phyloP scores from a whole-genome alignment of 1,284 basidiomycete species.

The Agaricales sp. region DNA sequence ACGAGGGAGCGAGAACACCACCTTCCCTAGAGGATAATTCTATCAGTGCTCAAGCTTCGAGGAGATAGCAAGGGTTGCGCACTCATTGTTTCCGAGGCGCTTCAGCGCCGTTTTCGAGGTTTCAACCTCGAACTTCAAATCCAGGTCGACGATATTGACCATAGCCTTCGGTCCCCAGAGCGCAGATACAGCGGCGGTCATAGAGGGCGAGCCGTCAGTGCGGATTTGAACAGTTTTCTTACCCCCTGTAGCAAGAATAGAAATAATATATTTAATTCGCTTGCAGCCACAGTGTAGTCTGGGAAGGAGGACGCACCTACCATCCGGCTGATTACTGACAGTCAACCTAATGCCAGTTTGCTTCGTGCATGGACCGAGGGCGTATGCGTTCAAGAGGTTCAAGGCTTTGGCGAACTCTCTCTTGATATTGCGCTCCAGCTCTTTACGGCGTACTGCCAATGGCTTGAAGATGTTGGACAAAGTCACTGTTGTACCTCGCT shows the following conservation, averaged over 20 bases:
- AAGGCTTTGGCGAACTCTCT: slow-evolving; percentile 87
- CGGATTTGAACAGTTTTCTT: slow-evolving; percentile 66
- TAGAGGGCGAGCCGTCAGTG: slow-evolving; percentile 56
- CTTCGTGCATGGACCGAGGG: slow-evolving; percentile 67
- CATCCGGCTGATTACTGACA: slow-evolving; percentile 65
- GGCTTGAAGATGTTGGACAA: slow-evolving; percentile 71
- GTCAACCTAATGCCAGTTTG: slow-evolving; percentile 59
- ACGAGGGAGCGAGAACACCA: slow-evolving; percentile 12
- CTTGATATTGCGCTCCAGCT: slow-evolving; percentile 84
- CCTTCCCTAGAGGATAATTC: slow-evolving; percentile 8
- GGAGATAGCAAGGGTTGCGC: slow-evolving; percentile 10
- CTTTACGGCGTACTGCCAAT: slow-evolving; percentile 87
- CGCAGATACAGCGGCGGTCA: slow-evolving; percentile 59
- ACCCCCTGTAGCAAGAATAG: slow-evolving; percentile 24
- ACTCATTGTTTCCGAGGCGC: slow-evolving; percentile 13
- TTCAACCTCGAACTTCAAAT: slow-evolving; percentile 63
- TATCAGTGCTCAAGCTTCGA: slow-evolving; percentile 9
- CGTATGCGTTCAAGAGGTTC: slow-evolving; percentile 80
- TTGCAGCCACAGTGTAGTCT: too few species aligned
- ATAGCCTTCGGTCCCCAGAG: slow-evolving; percentile 83
- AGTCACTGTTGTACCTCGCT: slow-evolving; percentile 85
- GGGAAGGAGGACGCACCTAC: slow-evolving; percentile 51
- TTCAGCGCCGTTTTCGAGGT: slow-evolving; percentile 32
- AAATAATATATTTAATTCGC: not conserved
- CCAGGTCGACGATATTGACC: slow-evolving; percentile 66